phyloP scores from a whole-genome alignment of 495 filamentous ascomycete species.

The Darksidea phi region DNA sequence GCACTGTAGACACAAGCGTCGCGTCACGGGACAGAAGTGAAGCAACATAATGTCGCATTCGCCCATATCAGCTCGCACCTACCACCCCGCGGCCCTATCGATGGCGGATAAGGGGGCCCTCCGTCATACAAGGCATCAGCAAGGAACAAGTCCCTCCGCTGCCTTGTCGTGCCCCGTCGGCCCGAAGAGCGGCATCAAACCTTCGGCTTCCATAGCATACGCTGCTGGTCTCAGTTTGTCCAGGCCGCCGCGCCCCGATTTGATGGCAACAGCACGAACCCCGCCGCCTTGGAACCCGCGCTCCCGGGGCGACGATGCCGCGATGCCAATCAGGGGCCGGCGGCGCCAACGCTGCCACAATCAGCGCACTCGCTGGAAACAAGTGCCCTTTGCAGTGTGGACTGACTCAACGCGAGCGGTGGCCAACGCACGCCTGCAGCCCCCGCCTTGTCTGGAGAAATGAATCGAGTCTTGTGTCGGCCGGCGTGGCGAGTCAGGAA shows the following conservation, averaged over 20 bases:
- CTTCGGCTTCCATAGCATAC: too few species aligned
- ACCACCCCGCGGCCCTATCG: conserved; percentile 7
- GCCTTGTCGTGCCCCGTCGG: too few species aligned
- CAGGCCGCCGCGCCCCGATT: conserved; percentile 1
- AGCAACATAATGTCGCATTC: background rate
- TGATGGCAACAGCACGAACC: conserved; percentile 6
- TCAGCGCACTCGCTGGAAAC: conserved; percentile 9
- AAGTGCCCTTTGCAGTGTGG: background rate
- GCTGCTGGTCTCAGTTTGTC: conserved; percentile 7
- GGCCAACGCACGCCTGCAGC: conserved; percentile 36
- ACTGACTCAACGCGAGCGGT: conserved; percentile 1
- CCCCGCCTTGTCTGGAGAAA: conserved; percentile 10
- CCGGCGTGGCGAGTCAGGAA: conserved; percentile 20
- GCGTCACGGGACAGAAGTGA: too few species aligned
- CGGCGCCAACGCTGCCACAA: conserved; percentile 11
- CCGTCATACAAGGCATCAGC: background rate
- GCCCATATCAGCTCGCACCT: conserved; percentile 8
- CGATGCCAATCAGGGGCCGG: conserved; percentile 33
- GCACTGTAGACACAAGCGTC: too few species aligned
- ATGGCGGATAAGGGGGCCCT: conserved; percentile 12
- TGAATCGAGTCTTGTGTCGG: conserved; percentile 22
- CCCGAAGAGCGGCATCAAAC: too few species aligned
- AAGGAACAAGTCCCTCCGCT: too few species aligned
- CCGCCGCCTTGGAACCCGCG: conserved; percentile 27
- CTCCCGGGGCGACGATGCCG: conserved; percentile 22